Evolutionary conservation across 805 yeast genomes (phyloP), one percentile per base, ranked within the genome.

Genomic region (Candida golubevii): DNA sequence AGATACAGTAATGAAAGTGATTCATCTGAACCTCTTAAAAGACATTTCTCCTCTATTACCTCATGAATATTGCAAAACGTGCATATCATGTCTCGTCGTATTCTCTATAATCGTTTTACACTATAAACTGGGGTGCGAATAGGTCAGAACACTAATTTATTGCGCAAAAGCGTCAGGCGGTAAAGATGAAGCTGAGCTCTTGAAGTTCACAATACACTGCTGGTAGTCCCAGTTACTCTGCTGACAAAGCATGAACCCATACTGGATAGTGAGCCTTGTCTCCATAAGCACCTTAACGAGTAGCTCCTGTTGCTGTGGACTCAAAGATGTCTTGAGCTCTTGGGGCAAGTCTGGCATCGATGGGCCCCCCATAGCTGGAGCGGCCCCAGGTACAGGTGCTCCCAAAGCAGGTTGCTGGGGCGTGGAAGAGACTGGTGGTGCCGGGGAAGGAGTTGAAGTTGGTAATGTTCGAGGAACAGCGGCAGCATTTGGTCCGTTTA

Each of bases 181-280:
- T 36, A 71, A 62, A 3, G 72, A 77, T 7, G 71, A 71, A n/a
- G 73, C 75, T 31, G 88, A 83, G 53, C 77, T 80, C 53, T 80
- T 77, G 65, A 91, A 91, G 44, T 86, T 82, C 36, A 73, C 74
- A 11, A 79, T 67, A 26, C 96, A 90, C 42, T 69, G 74, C 26
- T 78, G 80, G 54, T 79, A 82, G 62, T 86, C 84, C 90, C 95
- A 90, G 43, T 78, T 75, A 57, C 96, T 88, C 62, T 89, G 96
- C 60, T 88, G 89, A 45, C 89, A 83, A 33, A 93, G 74, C 85
- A 90, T 79, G 26, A 81, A 67, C 0, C 91, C 86, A 61, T 82
- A 90, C 55, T 86, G 85, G n/a, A 85, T 71, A 53, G 78, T 89
- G 53, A 90, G 70, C 39, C 81, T 79, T 0, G 97, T 90, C 50